A percentile compares a stretch with the other conserved stretches of the same genome.
These are phyloP conservation scores for Wickerhamomyces ciferrii DNA, from an alignment of 805 yeast genomes.

Conservation along the genomic window DNA sequence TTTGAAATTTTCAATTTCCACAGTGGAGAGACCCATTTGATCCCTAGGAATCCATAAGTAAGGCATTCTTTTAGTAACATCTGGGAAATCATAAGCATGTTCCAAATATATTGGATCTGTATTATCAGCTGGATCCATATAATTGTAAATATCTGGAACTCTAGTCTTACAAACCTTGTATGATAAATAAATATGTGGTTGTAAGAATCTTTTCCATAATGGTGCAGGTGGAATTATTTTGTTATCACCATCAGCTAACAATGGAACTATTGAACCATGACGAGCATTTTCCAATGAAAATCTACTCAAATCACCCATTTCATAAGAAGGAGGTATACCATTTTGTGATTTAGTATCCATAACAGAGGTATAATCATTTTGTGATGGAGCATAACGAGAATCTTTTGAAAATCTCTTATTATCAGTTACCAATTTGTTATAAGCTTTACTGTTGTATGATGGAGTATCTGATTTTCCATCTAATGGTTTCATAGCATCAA, in stretches of 20 bases:
- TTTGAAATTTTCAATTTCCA: slow-evolving; percentile 49
- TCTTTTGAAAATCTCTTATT: slow-evolving; percentile 4
- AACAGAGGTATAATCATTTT: slow-evolving; percentile 1
- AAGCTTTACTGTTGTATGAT: slow-evolving; percentile 32
- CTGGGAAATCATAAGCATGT: slow-evolving; percentile 76
- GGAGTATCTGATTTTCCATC: slow-evolving; percentile 66
- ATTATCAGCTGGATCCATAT: slow-evolving; percentile 37
- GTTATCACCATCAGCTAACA: slow-evolving; percentile 60
- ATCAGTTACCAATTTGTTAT: neutral
- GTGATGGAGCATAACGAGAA: slow-evolving; percentile 2
- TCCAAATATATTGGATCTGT: slow-evolving; percentile 31
- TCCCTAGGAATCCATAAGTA: slow-evolving; percentile 92
- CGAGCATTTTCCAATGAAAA: slow-evolving; percentile 14
- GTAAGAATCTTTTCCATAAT: slow-evolving; percentile 42
- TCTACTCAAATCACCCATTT: slow-evolving; percentile 19
- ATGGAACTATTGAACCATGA: slow-evolving; percentile 39
- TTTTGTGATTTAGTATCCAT: slow-evolving; percentile 7
- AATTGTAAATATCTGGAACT: slow-evolving; percentile 56
- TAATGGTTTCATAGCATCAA: slow-evolving; percentile 70
- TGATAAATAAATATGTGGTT: slow-evolving; percentile 50
- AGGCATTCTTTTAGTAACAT: slow-evolving; percentile 62
- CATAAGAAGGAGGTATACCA: slow-evolving; percentile 16
- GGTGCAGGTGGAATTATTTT: slow-evolving; percentile 29
- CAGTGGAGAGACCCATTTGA: slow-evolving; percentile 72
- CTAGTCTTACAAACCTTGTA: slow-evolving; percentile 41